These are phyloP conservation scores for Eutypa lata DNA, from an alignment of 2,329 filamentous ascomycete genomes.

Conservation along the genomic window DNA sequence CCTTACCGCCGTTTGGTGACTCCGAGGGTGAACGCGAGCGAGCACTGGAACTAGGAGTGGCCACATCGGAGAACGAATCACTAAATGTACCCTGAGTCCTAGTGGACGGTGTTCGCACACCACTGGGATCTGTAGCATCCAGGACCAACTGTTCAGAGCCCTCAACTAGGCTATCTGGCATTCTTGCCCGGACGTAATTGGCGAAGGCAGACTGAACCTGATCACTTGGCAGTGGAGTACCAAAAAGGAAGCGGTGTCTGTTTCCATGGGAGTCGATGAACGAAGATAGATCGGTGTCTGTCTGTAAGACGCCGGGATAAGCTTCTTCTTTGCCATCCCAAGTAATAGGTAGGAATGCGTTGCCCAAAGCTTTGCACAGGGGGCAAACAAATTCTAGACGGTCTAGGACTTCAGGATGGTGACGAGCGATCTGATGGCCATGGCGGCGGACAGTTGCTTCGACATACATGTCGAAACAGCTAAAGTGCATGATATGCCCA, in stretches of 20 bases:
- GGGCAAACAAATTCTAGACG: conserved; percentile 93
- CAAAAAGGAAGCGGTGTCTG: conserved; percentile 6
- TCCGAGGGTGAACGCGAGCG: conserved; percentile 32
- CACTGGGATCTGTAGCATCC: conserved; percentile 40
- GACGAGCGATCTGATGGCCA: conserved; percentile 85
- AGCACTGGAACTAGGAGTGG: conserved; percentile 32
- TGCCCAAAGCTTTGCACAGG: conserved; percentile 92
- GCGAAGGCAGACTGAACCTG: conserved; percentile 33
- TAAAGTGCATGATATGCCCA: conserved; percentile 98
- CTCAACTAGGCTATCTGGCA: conserved; percentile 39
- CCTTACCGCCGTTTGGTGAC: conserved; percentile 39
- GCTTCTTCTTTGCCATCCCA: conserved; percentile 91
- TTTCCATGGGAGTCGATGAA: conserved; percentile 64
- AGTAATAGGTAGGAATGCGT: conserved; percentile 88
- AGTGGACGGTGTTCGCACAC: conserved; percentile 29
- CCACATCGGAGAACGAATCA: conserved; percentile 38
- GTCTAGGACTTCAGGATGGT: conserved; percentile 80
- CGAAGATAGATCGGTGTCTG: conserved; percentile 58
- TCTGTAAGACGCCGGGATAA: conserved; percentile 69
- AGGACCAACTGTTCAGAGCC: conserved; percentile 33
- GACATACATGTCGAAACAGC: conserved; percentile 90
- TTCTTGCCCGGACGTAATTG: conserved; percentile 34
- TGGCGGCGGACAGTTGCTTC: conserved; percentile 81
- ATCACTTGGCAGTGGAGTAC: conserved; percentile 29
- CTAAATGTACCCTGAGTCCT: conserved; percentile 36